Evolutionary conservation across 1,284 basidiomycete genomes (phyloP).

Genomic region (Hortiboletus rubellus): DNA sequence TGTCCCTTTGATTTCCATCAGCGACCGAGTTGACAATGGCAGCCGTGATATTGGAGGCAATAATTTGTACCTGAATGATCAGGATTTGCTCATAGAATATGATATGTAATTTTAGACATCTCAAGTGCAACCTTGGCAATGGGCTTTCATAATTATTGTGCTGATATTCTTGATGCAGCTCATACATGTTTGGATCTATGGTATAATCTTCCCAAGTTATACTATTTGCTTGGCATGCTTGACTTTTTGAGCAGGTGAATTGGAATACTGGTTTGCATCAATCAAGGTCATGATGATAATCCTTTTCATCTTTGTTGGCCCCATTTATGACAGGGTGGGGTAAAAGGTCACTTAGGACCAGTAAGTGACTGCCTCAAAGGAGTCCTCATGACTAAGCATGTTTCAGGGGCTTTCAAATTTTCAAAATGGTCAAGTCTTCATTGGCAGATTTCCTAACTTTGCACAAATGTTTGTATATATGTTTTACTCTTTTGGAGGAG

Average conservation of each 20-base stretch:
- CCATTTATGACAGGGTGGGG: slow-evolving; percentile 58
- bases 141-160: slow-evolving; percentile 51
- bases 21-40: slow-evolving; percentile 47
- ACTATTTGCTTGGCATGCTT: neutral
- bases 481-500: slow-evolving; percentile 74
- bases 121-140: slow-evolving; percentile 48
- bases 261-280: slow-evolving; percentile 52
- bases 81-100: slow-evolving; percentile 1
- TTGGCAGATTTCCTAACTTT: slow-evolving; percentile 53
- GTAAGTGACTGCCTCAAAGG: slow-evolving; percentile 23
- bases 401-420: slow-evolving; percentile 54
- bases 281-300: slow-evolving; percentile 59
- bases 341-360: slow-evolving; percentile 54
- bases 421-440: slow-evolving; percentile 49
- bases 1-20: slow-evolving; percentile 14
- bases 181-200: slow-evolving; percentile 50
- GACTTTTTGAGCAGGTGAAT: slow-evolving; percentile 41
- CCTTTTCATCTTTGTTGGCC: slow-evolving; percentile 54
- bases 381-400: neutral
- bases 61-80: neutral
- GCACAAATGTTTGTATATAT: slow-evolving; percentile 57
- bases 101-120: slow-evolving; percentile 42
- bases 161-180: slow-evolving; percentile 48
- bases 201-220: slow-evolving; percentile 25
- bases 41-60: slow-evolving; percentile 44